These are phyloP conservation scores for Blastomyces emzantsi DNA, from an alignment of 2,329 filamentous ascomycete species.

Conservation along the genomic window DNA sequence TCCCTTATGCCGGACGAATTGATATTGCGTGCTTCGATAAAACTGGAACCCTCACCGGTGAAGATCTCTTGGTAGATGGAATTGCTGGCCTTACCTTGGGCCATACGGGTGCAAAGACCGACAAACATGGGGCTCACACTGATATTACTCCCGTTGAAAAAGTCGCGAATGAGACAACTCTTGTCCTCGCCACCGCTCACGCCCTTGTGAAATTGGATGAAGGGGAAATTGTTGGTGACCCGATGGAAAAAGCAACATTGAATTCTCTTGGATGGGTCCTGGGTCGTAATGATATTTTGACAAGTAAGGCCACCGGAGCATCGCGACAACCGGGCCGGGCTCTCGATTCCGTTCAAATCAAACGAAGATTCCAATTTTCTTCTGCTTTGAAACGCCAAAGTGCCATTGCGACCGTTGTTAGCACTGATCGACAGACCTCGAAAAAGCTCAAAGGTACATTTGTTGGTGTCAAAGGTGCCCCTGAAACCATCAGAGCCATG, in stretches of 20 bases:
- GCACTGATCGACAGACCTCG: conserved; percentile 60
- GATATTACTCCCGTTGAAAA: conserved; percentile 63
- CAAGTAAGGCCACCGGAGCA: conserved; percentile 48
- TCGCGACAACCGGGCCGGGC: conserved; percentile 37
- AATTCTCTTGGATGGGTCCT: conserved; percentile 83
- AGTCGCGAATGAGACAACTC: conserved; percentile 69
- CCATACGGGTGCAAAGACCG: conserved; percentile 55
- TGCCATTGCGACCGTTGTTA: conserved; percentile 75
- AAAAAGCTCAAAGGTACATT: conserved; percentile 78
- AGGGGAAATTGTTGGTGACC: conserved; percentile 92
- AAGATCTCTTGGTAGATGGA: conserved; percentile 93
- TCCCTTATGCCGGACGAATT: conserved; percentile 89
- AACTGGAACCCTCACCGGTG: conserved; percentile 91
- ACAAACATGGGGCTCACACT: conserved; percentile 74
- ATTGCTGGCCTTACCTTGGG: conserved; percentile 81
- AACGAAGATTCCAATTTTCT: conserved; percentile 96
- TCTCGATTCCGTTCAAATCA: conserved; percentile 77
- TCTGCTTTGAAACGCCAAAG: conserved; percentile 94
- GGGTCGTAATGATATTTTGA: conserved; percentile 78
- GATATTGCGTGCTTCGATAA: conserved; percentile 98
- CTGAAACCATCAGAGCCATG: conserved; percentile 95
- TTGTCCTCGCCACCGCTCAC: conserved; percentile 91
- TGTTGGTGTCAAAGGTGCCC: conserved; percentile 91
- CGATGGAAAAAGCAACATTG: conserved; percentile 97
- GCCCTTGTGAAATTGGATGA: conserved; percentile 94